Evolutionary conservation across 2,329 filamentous ascomycete genomes (phyloP).

Genomic region (Lachnellula suecica): DNA sequence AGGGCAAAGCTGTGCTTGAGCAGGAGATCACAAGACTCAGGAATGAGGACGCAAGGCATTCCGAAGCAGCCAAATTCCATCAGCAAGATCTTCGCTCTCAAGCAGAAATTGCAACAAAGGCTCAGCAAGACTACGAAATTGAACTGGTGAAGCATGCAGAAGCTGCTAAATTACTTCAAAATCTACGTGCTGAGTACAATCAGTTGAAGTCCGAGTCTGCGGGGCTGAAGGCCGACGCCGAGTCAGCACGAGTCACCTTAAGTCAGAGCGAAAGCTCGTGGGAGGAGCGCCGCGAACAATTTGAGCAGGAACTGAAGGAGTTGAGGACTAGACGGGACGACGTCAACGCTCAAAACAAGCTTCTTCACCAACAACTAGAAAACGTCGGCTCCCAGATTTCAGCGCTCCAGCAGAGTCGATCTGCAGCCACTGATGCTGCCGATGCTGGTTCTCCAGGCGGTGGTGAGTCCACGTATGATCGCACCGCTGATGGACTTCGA

Average conservation of each 20-base stretch:
- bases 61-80: slow-evolving; percentile 78
- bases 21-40: slow-evolving; percentile 78
- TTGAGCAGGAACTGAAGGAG: slow-evolving; percentile 82
- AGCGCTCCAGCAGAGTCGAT: slow-evolving; percentile 73
- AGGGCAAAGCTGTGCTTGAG: slow-evolving; percentile 79
- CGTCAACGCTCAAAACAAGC: slow-evolving; percentile 82
- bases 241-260: slow-evolving; percentile 79
- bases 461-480: slow-evolving; percentile 51
- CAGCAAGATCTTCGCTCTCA: slow-evolving; percentile 91
- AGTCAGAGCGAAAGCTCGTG: slow-evolving; percentile 83
- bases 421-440: slow-evolving; percentile 51
- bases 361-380: slow-evolving; percentile 88
- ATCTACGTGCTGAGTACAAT: slow-evolving; percentile 77
- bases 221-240: slow-evolving; percentile 74
- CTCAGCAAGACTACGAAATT: slow-evolving; percentile 92
- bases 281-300: slow-evolving; percentile 75
- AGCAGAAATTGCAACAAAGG: slow-evolving; percentile 87
- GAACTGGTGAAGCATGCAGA: slow-evolving; percentile 95
- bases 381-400: slow-evolving; percentile 77
- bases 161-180: slow-evolving; percentile 82
- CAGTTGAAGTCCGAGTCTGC: slow-evolving; percentile 77
- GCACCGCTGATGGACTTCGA: slow-evolving; percentile 73
- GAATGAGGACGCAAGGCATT: slow-evolving; percentile 78
- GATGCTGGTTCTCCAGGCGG: slow-evolving; percentile 38
- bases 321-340: slow-evolving; percentile 79